Percentiles rank a stretch among this genome's conserved stretches.
Evolutionary conservation across 2,329 filamentous ascomycete genomes (phyloP).

Genomic region (Aspergillus amoenus): DNA sequence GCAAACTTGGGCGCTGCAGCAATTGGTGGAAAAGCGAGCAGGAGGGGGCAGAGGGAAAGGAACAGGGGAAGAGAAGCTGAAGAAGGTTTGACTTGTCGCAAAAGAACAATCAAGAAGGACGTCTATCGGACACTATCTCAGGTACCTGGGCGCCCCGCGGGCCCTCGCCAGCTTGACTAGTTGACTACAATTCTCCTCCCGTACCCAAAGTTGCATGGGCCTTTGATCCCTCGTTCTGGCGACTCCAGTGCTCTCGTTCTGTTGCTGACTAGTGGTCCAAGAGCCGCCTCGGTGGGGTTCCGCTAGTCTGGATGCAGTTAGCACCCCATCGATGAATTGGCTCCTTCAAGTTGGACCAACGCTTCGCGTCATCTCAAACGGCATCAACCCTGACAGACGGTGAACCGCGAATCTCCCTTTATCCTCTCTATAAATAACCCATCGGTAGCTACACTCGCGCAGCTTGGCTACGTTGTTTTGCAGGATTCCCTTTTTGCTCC

Average conservation of each 20-base stretch:
- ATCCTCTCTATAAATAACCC: conserved; percentile 6
- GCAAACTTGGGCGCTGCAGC: not conserved
- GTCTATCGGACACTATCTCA: not conserved
- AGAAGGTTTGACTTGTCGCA: conserved; percentile 20
- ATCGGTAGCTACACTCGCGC: not conserved
- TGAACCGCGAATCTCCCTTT: not conserved
- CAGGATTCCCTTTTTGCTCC: not conserved
- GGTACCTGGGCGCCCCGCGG: not conserved
- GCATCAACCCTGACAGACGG: not conserved
- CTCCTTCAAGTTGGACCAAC: not conserved
- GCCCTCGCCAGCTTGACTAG: not conserved
- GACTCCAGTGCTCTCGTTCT: conserved; percentile 11
- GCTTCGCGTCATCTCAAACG: not conserved
- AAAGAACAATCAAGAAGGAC: conserved; percentile 12
- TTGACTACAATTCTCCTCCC: not conserved
- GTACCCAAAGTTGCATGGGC: not conserved
- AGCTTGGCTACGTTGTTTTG: not conserved
- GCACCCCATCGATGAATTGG: conserved; percentile 3
- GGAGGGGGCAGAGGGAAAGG: conserved; percentile 17
- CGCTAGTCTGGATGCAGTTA: conserved; percentile 20
- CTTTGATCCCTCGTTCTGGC: not conserved
- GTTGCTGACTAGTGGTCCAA: conserved; percentile 15
- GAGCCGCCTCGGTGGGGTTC: conserved; percentile 27
- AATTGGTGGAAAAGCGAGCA: not conserved
- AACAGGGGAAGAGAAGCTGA: conserved; percentile 20